Conservation (phyloP, 2,329 filamentous ascomycete genomes). For the Penicillium sp. region DNA sequence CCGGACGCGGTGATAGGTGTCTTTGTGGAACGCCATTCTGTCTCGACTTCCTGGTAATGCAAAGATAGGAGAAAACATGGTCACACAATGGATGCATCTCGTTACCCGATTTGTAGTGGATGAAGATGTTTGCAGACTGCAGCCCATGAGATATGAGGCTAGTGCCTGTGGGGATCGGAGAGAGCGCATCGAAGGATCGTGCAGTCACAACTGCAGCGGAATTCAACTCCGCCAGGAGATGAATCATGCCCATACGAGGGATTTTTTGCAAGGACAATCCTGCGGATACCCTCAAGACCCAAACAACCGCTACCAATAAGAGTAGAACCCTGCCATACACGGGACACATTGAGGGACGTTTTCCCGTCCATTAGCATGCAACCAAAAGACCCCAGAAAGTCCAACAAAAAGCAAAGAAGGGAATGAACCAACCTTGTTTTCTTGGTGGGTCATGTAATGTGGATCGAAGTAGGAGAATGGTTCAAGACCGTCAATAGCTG, state of each 20-base stretch:
- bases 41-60: conserved; percentile 1
- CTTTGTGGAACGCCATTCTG: neutral
- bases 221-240: neutral
- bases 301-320: neutral
- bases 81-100: neutral
- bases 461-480: conserved; percentile 5
- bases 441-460: conserved; percentile 11
- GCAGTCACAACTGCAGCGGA: conserved; percentile 7
- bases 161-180: neutral
- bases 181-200: neutral
- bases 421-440: conserved; percentile 14
- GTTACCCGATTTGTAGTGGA: neutral
- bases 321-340: conserved; percentile 1
- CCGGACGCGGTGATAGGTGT: neutral
- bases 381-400: neutral
- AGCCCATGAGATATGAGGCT: conserved; percentile 8
- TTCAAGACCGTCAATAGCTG: conserved; percentile 4
- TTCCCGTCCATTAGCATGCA: conserved; percentile 2
- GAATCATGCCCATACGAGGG: neutral
- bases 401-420: conserved; percentile 23
- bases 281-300: conserved; percentile 1
- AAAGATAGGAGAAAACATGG: neutral
- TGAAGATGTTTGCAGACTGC: neutral
- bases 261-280: neutral
- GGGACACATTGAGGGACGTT: conserved; percentile 1